Base-by-base conservation (phyloP, 371 early-diverging fungal genomes). In the Synchytrium microbalum region DNA sequence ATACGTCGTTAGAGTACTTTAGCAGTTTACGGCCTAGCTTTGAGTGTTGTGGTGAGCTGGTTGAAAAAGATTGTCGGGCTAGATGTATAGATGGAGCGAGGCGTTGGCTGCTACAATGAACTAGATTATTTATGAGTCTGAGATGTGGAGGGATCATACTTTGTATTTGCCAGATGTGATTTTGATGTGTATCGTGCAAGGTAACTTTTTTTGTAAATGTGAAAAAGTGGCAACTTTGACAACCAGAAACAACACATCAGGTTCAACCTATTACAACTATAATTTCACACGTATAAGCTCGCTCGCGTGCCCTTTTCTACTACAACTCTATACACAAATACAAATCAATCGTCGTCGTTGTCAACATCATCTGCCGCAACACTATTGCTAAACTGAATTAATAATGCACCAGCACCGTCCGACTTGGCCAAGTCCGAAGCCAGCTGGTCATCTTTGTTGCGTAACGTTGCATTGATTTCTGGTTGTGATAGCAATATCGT, bases 1-100 rank as follows among this genome's bases (percentile, higher is more conserved):
- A 69, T 27, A 92, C 86, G 38, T 85, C 86, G 32, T 3, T 10
- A 3, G 89, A 78, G 68, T 82, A 87, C 31, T 81, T 78, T 30
- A 92, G 77, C 2, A 82, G 70, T 64, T 83, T 79, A 58, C 86
- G 85, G 29, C 90, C 92, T 74, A 92, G 86, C 71, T 86, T 85
- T 28, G 88, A 88, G 26, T 69, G 69, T 0, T 68, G 67, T 28
- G 79, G 72, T 24, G 77, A 54, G 16, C 80, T 68, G 13, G 77
- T 67, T 28, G 83, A 78, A 61, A 85, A 84, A 51, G 14, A 23
- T 51, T 23, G 51, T 23, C 51, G 23, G 51, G 14, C 23, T 51
- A 51, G 23, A 14, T 14, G 23, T 14, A 23, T 14, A 14, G 51
- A 14, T 51, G 23, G 14, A 14, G 51, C 14, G 51, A 51, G 51